Evolutionary conservation across 495 filamentous ascomycete genomes (phyloP), one percentile per base, ranked within the genome.

Genomic region (Viridothelium virens): DNA sequence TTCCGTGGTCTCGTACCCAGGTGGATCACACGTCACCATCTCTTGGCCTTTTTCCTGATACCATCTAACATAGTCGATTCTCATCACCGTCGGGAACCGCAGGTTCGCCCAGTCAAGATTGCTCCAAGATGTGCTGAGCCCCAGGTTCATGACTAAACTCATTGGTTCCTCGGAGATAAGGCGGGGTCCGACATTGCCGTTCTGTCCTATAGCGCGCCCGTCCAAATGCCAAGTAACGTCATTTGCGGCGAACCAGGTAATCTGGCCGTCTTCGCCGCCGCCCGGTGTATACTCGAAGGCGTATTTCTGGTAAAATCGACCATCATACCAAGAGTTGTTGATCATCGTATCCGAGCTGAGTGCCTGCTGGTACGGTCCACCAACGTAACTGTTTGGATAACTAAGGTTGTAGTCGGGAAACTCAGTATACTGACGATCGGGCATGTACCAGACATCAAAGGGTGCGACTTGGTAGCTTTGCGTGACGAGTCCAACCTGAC

Each of bases 21-120:
- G 79, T 0, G 89, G 89, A 77, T 92, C 89, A 75, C 89, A 91
- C 39, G 87, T 89, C 14, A 90, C 72, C 61, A 82, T 83, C 39
- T 84, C 74, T 3, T 64, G 72, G 63, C 82, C 81, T 10, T 81
- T 77, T 65, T 87, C 81, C 71, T 91, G 88, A 69, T 89, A 91
- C 61, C 90, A 87, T 6, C 88, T 84, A 37, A 91, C 74, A 70
- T 89, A 90, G 70, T 91, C 88, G 65, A 91, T 77, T 9, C 86
- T 68, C 68, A 75, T 75, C 9, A 70, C 68, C 33, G 75, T 69
- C 41, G 73, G 69, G 41, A 67, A 64, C 6, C 36, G 70, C 12
- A 75, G 63, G 16, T 70, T 68, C 3, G 65, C 67, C 70, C 71
- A 70, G 56, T 75, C 73, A 44, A 76, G 59, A 38, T 50, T 41